These are phyloP conservation scores for Penicillium egyptiacum DNA, from an alignment of 495 filamentous ascomycete species.

Conservation along the genomic window DNA sequence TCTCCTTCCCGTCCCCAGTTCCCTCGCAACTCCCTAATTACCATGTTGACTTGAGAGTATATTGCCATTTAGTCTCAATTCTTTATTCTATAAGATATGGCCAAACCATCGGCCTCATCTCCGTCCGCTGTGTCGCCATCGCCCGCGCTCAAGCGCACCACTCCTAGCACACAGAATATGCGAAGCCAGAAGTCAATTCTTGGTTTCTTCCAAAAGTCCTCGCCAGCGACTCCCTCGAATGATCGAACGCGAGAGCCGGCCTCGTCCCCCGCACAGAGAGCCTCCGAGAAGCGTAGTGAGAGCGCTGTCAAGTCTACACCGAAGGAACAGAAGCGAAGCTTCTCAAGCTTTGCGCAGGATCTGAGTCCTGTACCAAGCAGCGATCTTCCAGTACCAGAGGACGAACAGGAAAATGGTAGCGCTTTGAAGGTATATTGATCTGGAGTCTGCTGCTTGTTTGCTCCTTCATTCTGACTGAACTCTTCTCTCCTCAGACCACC, in stretches of 20 bases:
- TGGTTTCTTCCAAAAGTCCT: slow-evolving; percentile 79
- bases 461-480: slow-evolving; percentile 7
- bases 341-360: slow-evolving; percentile 47
- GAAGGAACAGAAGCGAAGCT: slow-evolving; percentile 39
- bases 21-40: slow-evolving; percentile 2
- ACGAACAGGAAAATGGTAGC: slow-evolving; percentile 34
- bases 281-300: slow-evolving; percentile 31
- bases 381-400: slow-evolving; percentile 52
- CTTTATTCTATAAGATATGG: slow-evolving; percentile 25
- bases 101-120: slow-evolving; percentile 40
- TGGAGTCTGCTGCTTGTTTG: slow-evolving; percentile 9
- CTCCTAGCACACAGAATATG: slow-evolving; percentile 50
- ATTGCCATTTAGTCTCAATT: not conserved
- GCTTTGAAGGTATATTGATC: slow-evolving; percentile 25
- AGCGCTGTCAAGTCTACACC: slow-evolving; percentile 28
- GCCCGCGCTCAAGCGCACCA: slow-evolving; percentile 44
- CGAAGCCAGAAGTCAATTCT: slow-evolving; percentile 80
- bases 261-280: slow-evolving; percentile 46
- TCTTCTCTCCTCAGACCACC: slow-evolving; percentile 23
- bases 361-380: slow-evolving; percentile 81
- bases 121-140: slow-evolving; percentile 35
- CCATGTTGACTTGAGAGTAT: slow-evolving; percentile 9
- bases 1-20: slow-evolving; percentile 12
- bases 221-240: slow-evolving; percentile 43
- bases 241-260: slow-evolving; percentile 38